Evolutionary conservation across 495 filamentous ascomycete species (phyloP).

Genomic region (Cenococcum geophilum): DNA sequence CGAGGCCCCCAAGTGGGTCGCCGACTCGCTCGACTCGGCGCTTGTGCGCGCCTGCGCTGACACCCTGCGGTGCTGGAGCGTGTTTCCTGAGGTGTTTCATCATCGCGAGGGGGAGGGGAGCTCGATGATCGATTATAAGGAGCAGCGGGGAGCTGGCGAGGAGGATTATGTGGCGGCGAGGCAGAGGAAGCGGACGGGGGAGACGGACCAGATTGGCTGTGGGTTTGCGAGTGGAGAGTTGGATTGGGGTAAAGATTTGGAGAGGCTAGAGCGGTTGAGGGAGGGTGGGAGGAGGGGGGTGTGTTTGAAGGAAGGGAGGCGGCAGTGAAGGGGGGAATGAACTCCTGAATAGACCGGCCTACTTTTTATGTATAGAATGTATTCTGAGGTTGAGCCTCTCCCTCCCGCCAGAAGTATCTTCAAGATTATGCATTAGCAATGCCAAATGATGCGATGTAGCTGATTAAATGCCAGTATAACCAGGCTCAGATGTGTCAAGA

Average conservation of each 20-base stretch:
- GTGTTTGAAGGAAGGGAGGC: conserved; percentile 20
- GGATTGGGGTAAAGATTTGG: conserved; percentile 18
- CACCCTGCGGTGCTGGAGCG: conserved; percentile 27
- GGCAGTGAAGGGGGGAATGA: neutral
- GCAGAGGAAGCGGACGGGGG: conserved; percentile 11
- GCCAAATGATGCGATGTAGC: too few species aligned
- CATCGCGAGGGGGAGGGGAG: conserved; percentile 27
- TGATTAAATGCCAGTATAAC: too few species aligned
- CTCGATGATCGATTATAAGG: conserved; percentile 26
- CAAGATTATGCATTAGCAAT: too few species aligned
- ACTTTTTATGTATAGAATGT: too few species aligned
- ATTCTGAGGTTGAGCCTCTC: too few species aligned
- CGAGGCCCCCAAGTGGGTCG: conserved; percentile 8
- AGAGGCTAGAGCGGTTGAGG: conserved; percentile 21
- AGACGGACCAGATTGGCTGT: conserved; percentile 25
- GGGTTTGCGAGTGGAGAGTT: conserved; percentile 21
- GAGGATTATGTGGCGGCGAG: too few species aligned
- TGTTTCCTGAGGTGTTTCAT: conserved; percentile 36
- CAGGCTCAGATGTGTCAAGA: too few species aligned
- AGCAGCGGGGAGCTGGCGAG: too few species aligned
- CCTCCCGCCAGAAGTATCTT: too few species aligned
- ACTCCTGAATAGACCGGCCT: too few species aligned
- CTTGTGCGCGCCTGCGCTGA: conserved; percentile 34
- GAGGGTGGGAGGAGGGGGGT: conserved; percentile 22
- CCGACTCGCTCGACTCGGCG: conserved; percentile 29